These are phyloP conservation scores for Ascochyta lentis DNA, from an alignment of 2,329 filamentous ascomycete species.

Conservation along the genomic window DNA sequence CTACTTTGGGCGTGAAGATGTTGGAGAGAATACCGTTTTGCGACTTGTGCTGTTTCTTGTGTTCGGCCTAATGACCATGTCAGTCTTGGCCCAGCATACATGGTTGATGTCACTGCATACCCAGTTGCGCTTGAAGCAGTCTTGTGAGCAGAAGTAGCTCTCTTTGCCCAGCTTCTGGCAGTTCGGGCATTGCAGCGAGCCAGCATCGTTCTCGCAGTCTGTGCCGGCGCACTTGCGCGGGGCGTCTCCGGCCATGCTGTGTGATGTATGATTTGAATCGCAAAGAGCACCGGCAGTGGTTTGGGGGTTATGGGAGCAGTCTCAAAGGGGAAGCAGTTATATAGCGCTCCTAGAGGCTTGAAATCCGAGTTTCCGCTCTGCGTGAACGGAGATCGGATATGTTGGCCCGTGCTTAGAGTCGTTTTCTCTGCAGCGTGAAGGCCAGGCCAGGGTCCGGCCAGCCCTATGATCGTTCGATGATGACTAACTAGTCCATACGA, in stretches of 20 bases:
- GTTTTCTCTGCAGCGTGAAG: neutral
- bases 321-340: conserved; percentile 2
- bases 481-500: conserved; percentile 26
- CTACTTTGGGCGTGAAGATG: conserved; percentile 77
- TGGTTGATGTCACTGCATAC: conserved; percentile 60
- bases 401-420: too few species aligned
- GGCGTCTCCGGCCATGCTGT: conserved; percentile 44
- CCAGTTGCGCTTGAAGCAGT: conserved; percentile 99
- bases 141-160: conserved; percentile 96
- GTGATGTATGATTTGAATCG: conserved; percentile 1
- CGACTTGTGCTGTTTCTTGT: conserved; percentile 85
- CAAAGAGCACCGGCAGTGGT: neutral
- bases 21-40: conserved; percentile 77
- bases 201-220: conserved; percentile 87
- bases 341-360: conserved; percentile 1
- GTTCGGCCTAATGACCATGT: conserved; percentile 66
- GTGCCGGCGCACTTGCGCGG: conserved; percentile 78
- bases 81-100: conserved; percentile 26
- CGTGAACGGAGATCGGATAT: too few species aligned
- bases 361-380: conserved; percentile 10
- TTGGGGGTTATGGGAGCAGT: neutral
- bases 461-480: conserved; percentile 20
- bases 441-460: conserved; percentile 22
- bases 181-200: conserved; percentile 88
- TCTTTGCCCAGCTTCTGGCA: conserved; percentile 90